A percentile compares a stretch with the other conserved stretches of the same genome.
Conservation (phyloP, 73 alveolate species). For the Durusdinium trenchii region DNA sequence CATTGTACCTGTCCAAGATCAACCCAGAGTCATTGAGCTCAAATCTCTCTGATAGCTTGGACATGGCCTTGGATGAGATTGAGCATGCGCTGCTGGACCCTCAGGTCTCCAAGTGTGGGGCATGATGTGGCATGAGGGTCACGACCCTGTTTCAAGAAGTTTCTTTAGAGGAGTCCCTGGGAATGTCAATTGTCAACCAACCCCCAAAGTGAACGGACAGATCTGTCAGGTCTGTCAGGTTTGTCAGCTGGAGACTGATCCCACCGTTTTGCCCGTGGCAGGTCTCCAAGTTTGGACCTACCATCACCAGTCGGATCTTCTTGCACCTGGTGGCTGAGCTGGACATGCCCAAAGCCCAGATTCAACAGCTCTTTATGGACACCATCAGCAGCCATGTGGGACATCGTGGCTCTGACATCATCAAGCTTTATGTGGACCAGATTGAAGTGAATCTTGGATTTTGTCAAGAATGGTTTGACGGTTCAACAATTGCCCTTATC, state of each 20-base stretch:
- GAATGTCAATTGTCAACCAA: too few species aligned
- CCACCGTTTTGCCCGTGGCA: too few species aligned
- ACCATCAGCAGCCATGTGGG: constrained; percentile 92
- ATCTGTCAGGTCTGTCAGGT: too few species aligned
- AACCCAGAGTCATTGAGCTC: constrained; percentile 55
- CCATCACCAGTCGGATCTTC: constrained; percentile 88
- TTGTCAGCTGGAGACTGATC: too few species aligned
- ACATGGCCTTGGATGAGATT: constrained; percentile 79
- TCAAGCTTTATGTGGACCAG: constrained; percentile 86
- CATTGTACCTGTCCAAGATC: constrained; percentile 72
- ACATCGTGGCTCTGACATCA: constrained; percentile 77
- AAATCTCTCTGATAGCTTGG: constrained; percentile 66
- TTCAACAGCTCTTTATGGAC: constrained; percentile 67
- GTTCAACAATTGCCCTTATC: too few species aligned
- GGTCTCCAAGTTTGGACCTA: constrained; percentile 83
- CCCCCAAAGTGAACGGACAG: too few species aligned
- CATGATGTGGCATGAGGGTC: too few species aligned
- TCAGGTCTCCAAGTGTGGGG: too few species aligned
- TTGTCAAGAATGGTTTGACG: too few species aligned
- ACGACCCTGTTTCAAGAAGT: too few species aligned
- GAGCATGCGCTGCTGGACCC: constrained; percentile 95
- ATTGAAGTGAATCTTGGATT: too few species aligned
- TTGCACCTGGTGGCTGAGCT: constrained; percentile 71
- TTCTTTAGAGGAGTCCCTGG: too few species aligned
- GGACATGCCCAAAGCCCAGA: constrained; percentile 51